These are phyloP conservation scores for Digitaria exilis DNA, from an alignment of 202 grass and related monocot species.

Conservation along the genomic window DNA sequence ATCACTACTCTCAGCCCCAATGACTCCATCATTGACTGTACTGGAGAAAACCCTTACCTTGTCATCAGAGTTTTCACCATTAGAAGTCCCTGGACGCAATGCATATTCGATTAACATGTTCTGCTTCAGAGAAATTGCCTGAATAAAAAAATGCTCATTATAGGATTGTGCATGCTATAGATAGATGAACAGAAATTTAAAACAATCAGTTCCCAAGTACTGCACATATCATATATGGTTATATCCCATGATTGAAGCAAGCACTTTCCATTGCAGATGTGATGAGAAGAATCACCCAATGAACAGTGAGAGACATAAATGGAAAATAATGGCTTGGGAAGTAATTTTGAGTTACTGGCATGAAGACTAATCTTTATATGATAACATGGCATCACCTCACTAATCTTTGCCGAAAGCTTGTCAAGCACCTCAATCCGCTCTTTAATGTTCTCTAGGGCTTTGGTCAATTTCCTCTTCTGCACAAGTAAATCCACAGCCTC, in stretches of 20 bases:
- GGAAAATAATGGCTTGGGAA: neutral
- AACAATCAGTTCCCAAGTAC: neutral
- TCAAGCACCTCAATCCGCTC: slow-evolving; percentile 75
- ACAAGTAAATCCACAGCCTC: slow-evolving; percentile 83
- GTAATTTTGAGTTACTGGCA: neutral
- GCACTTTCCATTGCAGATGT: neutral
- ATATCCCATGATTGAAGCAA: neutral
- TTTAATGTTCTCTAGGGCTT: slow-evolving; percentile 82
- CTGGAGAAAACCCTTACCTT: slow-evolving; percentile 51
- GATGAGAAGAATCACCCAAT: neutral
- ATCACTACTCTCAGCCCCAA: neutral
- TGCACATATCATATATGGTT: slow-evolving; percentile 1
- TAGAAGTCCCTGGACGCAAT: slow-evolving; percentile 35
- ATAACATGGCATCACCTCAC: slow-evolving; percentile 55
- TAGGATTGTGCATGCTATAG: neutral
- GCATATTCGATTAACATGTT: slow-evolving; percentile 80
- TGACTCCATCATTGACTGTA: slow-evolving; percentile 40
- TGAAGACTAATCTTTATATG: neutral
- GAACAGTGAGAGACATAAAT: neutral
- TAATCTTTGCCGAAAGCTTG: slow-evolving; percentile 83
- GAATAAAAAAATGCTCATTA: slow-evolving; percentile 36
- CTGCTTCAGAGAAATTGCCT: slow-evolving; percentile 90
- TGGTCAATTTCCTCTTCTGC: slow-evolving; percentile 92
- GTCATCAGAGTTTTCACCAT: slow-evolving; percentile 21
- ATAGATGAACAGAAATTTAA: neutral